Conservation (phyloP, 2,329 filamentous ascomycete genomes). For the Tolypocladium ovalisporum region DNA sequence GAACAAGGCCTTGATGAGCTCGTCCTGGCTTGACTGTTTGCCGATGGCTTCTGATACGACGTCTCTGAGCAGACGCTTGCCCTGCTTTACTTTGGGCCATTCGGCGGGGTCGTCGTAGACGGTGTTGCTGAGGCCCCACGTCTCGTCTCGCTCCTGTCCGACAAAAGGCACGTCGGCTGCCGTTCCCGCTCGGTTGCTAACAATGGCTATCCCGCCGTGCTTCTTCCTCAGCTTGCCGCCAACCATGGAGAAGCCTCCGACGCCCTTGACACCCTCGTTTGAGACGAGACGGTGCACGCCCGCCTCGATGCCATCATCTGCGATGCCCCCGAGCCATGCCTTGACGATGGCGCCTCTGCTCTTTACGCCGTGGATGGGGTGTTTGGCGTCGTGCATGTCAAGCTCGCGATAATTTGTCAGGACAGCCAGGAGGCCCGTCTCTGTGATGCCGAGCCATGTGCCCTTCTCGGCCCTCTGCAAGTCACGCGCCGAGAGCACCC, state of each 20-base stretch:
- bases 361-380: conserved; percentile 41
- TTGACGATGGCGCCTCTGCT: conserved; percentile 56
- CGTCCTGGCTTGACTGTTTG: conserved; percentile 28
- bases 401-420: conserved; percentile 58
- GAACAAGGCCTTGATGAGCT: conserved; percentile 41
- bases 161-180: conserved; percentile 47
- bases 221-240: conserved; percentile 46
- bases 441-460: conserved; percentile 56
- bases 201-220: conserved; percentile 44
- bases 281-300: conserved; percentile 43
- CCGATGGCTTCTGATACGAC: conserved; percentile 29
- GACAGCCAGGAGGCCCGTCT: conserved; percentile 48
- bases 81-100: conserved; percentile 52
- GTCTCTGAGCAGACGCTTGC: conserved; percentile 33
- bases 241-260: conserved; percentile 57
- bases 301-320: conserved; percentile 33
- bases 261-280: conserved; percentile 42
- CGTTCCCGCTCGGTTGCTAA: conserved; percentile 48
- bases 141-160: conserved; percentile 35
- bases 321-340: conserved; percentile 44
- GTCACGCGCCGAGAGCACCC: conserved; percentile 50
- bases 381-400: conserved; percentile 33
- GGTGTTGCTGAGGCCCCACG: conserved; percentile 53
- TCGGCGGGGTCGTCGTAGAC: conserved; percentile 38
- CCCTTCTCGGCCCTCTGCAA: conserved; percentile 51